Percentiles rank a stretch among this genome's conserved stretches.
phyloP scores from a whole-genome alignment of 352 stramenopile genomes.

The Phytopythium delawarense region DNA sequence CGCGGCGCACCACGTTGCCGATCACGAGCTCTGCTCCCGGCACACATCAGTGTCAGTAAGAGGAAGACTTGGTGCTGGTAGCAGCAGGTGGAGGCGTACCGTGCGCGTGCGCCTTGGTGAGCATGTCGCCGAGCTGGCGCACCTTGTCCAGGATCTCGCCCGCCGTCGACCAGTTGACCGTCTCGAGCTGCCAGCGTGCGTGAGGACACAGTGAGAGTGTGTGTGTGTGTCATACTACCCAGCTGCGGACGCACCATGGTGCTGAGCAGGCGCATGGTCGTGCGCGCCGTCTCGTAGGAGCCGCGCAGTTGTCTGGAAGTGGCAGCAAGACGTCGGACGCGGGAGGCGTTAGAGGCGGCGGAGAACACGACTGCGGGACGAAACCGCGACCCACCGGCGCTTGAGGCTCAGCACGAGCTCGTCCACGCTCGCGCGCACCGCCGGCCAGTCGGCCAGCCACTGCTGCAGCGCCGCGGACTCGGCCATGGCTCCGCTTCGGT shows the following conservation, averaged over 20 bases:
- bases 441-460: slow-evolving; percentile 77
- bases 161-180: slow-evolving; percentile 71
- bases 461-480: slow-evolving; percentile 38
- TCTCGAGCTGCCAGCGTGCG: slow-evolving; percentile 48
- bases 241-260: slow-evolving; percentile 41
- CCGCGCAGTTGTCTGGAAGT: slow-evolving; percentile 51
- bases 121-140: slow-evolving; percentile 71
- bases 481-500: not conserved
- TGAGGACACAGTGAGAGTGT: not conserved
- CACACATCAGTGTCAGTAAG: not conserved
- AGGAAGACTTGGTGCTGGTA: not conserved
- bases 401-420: slow-evolving; percentile 79
- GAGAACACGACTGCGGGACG: not conserved
- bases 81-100: slow-evolving; percentile 13
- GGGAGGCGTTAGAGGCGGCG: not conserved
- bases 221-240: no score
- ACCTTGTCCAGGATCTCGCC: slow-evolving; percentile 86
- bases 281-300: slow-evolving; percentile 80
- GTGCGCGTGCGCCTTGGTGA: slow-evolving; percentile 75
- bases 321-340: not conserved
- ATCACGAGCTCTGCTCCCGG: slow-evolving; percentile 68
- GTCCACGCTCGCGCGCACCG: slow-evolving; percentile 61
- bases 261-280: slow-evolving; percentile 66
- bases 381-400: slow-evolving; percentile 36
- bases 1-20: slow-evolving; percentile 85